Evolutionary conservation across 2,329 filamentous ascomycete species (phyloP).

Genomic region (Aureobasidium mangrovei): DNA sequence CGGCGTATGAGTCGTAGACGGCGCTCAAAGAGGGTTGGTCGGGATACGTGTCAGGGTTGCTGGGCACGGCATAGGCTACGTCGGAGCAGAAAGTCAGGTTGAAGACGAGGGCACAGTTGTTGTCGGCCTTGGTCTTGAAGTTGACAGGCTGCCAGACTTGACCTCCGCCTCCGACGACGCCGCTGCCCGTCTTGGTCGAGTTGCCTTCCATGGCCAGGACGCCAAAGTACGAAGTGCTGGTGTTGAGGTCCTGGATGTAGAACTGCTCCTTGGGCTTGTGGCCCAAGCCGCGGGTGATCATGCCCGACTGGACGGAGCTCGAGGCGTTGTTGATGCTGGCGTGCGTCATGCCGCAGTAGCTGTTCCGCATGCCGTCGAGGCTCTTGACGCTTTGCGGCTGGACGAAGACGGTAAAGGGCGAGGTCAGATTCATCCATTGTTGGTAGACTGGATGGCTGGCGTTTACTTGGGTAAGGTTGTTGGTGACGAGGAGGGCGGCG

Average conservation of each 20-base stretch:
- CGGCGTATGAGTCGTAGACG: slow-evolving; percentile 72
- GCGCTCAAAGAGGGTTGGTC: slow-evolving; percentile 53
- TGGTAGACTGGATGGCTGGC: slow-evolving; percentile 41
- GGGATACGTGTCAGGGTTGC: slow-evolving; percentile 57
- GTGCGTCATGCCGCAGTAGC: slow-evolving; percentile 69
- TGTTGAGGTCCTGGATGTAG: slow-evolving; percentile 66
- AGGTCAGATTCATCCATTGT: slow-evolving; percentile 48
- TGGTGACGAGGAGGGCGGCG: slow-evolving; percentile 70
- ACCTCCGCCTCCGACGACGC: slow-evolving; percentile 61
- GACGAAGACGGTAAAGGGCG: slow-evolving; percentile 66
- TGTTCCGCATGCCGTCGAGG: slow-evolving; percentile 63
- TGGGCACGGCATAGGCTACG: slow-evolving; percentile 84
- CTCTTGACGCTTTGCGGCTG: slow-evolving; percentile 49
- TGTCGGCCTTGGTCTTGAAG: slow-evolving; percentile 40
- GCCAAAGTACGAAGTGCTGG: slow-evolving; percentile 61
- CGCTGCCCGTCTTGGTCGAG: slow-evolving; percentile 45
- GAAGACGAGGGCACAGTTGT: slow-evolving; percentile 78
- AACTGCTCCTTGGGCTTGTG: slow-evolving; percentile 79
- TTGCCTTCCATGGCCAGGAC: slow-evolving; percentile 57
- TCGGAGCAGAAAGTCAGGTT: slow-evolving; percentile 83
- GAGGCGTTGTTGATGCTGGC: slow-evolving; percentile 36
- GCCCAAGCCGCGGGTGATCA: slow-evolving; percentile 60
- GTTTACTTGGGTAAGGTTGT: slow-evolving; percentile 53
- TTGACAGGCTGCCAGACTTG: slow-evolving; percentile 60
- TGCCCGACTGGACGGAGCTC: slow-evolving; percentile 40